Base-by-base conservation (phyloP, 495 filamentous ascomycete species). In the Baudoinia panamericana region DNA sequence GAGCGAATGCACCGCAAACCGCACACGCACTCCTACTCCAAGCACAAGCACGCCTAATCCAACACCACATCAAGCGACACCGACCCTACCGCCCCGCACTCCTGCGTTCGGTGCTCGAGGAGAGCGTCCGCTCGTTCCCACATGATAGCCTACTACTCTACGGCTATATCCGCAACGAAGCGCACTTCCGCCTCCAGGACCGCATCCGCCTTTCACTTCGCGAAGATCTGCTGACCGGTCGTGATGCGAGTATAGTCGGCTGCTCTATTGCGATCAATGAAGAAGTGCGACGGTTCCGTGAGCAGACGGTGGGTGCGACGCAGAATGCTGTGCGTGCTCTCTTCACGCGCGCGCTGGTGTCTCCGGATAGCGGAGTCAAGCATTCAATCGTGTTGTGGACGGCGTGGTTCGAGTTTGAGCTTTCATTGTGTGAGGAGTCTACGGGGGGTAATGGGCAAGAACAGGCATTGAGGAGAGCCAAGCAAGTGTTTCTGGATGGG, bases 141-240 rank as follows among this genome's bases (percentile, higher is more conserved):
- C 63, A 69, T 21, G 94, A 93, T 63, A 83, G 78, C 1, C 69
- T 85, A 25, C 79, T 94, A 46, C 69, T 88, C 36, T 62, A 70
- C 12, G 63, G 87, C 11, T 78, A 77, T 55, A 65, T 70, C 8
- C 43, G 32, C 0, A 55, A 54, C 17, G 50, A 58, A 39, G 30
- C 35, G 2, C 28, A 39, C 12, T 35, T 13, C 20, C 17, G 70
- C 24, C 70, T 93, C 43, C 69, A 80, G 42, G 80, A 88, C 48
- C 78, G 78, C 24, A 68, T 90, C 28, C 72, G 82, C 16, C 64
- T 65, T 5, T 63, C 78, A 15, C 55, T 83, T 26, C 56, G 64
- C 16, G 58, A 69, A 23, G 54, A 63, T 12, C 57, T 72, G 13
- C 56, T 72, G 4, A 48, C 47, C 9, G 44, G 35, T 21, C 21